These are phyloP conservation scores for Solanum pimpinellifolium DNA, from an alignment of 257 asterid species.

Conservation along the genomic window DNA sequence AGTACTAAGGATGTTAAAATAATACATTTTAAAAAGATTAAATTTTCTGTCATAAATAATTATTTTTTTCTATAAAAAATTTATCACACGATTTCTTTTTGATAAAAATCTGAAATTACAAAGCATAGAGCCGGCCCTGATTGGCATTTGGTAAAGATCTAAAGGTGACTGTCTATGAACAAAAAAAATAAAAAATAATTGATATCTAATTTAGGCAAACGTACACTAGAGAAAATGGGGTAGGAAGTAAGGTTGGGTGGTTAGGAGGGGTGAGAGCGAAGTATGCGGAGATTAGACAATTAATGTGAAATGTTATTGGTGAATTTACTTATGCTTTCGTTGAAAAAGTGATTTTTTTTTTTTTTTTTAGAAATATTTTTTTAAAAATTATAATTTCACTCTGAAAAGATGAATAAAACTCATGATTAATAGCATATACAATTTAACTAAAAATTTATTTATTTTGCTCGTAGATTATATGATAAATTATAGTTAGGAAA, in stretches of 20 bases:
- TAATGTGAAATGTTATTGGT: not conserved
- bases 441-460: too few relatives aligned
- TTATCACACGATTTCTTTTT: too few relatives aligned
- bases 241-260: not conserved
- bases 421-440: not conserved
- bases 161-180: not conserved
- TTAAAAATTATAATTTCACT: too few relatives aligned
- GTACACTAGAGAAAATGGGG: not conserved
- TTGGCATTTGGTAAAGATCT: not conserved
- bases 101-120: too few relatives aligned
- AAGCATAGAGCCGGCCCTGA: too few relatives aligned
- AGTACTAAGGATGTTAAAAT: too few relatives aligned
- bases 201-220: not conserved
- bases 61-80: too few relatives aligned
- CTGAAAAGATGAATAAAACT: not conserved
- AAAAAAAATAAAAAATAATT: not conserved
- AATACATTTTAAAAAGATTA: too few relatives aligned
- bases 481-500: not conserved
- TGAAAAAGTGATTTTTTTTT: not conserved
- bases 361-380: too few relatives aligned
- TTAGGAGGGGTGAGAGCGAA: not conserved
- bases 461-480: too few relatives aligned
- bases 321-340: too few relatives aligned
- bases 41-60: too few relatives aligned
- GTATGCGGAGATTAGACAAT: not conserved